Percentiles rank a stretch among this genome's conserved stretches.
These are phyloP conservation scores for Backusella tuberculispora DNA, from an alignment of 192 early-diverging fungal species.

Conservation along the genomic window DNA sequence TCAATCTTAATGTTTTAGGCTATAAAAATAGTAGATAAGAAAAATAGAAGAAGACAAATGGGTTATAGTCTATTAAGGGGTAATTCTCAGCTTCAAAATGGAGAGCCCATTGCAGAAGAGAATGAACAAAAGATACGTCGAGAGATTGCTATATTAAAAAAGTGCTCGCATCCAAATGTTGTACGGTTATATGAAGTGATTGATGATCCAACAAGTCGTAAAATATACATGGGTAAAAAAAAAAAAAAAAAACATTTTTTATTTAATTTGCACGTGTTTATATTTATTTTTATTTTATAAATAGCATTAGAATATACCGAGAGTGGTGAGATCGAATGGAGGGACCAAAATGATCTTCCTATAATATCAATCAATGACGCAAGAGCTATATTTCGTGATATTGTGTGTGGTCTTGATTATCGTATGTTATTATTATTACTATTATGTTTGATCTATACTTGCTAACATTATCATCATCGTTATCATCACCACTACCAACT, in stretches of 20 bases:
- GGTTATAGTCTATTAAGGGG: slow-evolving; percentile 34
- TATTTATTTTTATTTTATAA: neutral
- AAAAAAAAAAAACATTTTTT: slow-evolving; percentile 1
- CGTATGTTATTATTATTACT: slow-evolving; percentile 51
- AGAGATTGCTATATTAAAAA: slow-evolving; percentile 97
- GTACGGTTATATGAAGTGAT: slow-evolving; percentile 92
- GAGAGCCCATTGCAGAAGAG: slow-evolving; percentile 45
- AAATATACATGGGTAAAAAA: slow-evolving; percentile 84
- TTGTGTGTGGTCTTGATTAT: slow-evolving; percentile 93
- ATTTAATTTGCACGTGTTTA: slow-evolving; percentile 12
- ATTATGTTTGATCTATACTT: neutral
- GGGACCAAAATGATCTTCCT: slow-evolving; percentile 69
- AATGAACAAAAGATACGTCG: slow-evolving; percentile 85
- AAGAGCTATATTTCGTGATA: slow-evolving; percentile 86
- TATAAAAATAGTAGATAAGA: slow-evolving; percentile 75
- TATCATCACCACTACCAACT: neutral
- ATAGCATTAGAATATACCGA: slow-evolving; percentile 83
- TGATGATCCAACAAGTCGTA: slow-evolving; percentile 88
- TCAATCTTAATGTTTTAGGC: slow-evolving; percentile 47
- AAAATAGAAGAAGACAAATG: slow-evolving; percentile 53
- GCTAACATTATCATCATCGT: neutral
- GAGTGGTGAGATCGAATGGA: slow-evolving; percentile 94
- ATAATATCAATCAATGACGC: slow-evolving; percentile 64
- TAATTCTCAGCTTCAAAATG: slow-evolving; percentile 26
- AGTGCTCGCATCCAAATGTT: slow-evolving; percentile 92